Base-by-base conservation (phyloP, 2,329 filamentous ascomycete genomes). In the Colletotrichum sp. region DNA sequence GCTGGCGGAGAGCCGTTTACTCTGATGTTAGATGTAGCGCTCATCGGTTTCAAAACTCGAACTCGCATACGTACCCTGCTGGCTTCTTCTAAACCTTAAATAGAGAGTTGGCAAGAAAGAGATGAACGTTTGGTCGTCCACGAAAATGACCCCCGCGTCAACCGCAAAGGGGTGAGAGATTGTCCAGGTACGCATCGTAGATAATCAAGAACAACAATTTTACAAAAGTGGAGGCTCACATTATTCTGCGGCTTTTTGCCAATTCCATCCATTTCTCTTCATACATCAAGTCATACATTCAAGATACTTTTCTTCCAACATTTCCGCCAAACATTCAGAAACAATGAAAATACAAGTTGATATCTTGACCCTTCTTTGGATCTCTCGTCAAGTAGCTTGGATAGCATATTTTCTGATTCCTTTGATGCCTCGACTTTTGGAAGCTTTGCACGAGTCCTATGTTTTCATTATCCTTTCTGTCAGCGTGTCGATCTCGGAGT, bases 401-500 rank as follows among this genome's bases (percentile, higher is more conserved):
- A n/a, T 44, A 18, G 0, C 16, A 44, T 0, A 44, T 18, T 44
- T 44, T 5, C 5, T 44, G 39, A 0, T 2, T 10, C 39, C 8
- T 44, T 44, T 44, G 1, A n/a, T 4, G 39, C 18, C 39, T n/a
- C 8, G 0, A 8, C 39, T 0, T 10, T n/a, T 44, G 10, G 39
- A 44, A n/a, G 0, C 0, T 44, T 44, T 44, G 9, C 5, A n/a
- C 0, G 18, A 10, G 16, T 10, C 39, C 18, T 6, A 6, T n/a
- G 1, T 0, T 5, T 44, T n/a, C 39, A 0, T 10, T n/a, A 1
- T 0, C 18, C 0, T 10, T 0, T 44, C 16, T 44, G 39, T 44
- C 36, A 0, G 36, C 36, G 2, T 39, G 36, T 39, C 36, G 36
- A 0, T 39, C 9, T 1, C 39, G 39, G 39, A 44, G 18, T 44